phyloP scores from a whole-genome alignment of 139 green algal genomes.

The Chlamydomonas schloesseri region DNA sequence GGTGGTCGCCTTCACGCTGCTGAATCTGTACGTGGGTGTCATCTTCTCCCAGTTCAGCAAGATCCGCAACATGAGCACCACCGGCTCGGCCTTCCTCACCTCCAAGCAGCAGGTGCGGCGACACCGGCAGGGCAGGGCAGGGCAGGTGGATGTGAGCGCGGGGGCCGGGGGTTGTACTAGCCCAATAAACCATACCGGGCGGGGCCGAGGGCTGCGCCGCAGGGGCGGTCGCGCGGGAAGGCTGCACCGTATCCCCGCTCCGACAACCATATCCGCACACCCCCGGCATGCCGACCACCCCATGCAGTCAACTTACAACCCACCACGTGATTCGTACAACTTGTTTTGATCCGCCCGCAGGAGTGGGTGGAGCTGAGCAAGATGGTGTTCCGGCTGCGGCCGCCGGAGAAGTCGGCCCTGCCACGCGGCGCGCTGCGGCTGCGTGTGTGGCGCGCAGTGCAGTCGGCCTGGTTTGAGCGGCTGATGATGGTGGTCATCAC shows the following conservation, averaged over 20 bases:
- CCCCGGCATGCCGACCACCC: too few relatives aligned
- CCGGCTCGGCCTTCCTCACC: constrained; percentile 78
- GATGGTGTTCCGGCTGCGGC: constrained; percentile 61
- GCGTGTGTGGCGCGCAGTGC: constrained; percentile 49
- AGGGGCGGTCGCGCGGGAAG: too few relatives aligned
- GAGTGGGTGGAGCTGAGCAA: constrained; percentile 39
- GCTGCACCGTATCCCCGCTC: too few relatives aligned
- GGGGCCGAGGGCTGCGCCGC: too few relatives aligned
- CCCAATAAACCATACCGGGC: too few relatives aligned
- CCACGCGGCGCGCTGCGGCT: constrained; percentile 24
- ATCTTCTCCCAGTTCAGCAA: constrained; percentile 86
- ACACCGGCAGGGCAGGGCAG: too few relatives aligned
- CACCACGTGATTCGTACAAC: too few relatives aligned
- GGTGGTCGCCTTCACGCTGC: constrained; percentile 79
- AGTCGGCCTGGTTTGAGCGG: constrained; percentile 60
- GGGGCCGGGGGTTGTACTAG: too few relatives aligned
- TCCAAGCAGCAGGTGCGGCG: constrained; percentile 72
- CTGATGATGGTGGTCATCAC: constrained; percentile 68
- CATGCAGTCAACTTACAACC: too few relatives aligned
- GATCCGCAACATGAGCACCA: constrained; percentile 74
- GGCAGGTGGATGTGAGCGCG: too few relatives aligned
- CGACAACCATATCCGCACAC: too few relatives aligned
- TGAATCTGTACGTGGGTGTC: constrained; percentile 88
- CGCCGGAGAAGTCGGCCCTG: constrained; percentile 63
- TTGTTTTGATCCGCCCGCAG: too few relatives aligned